Evolutionary conservation across 805 yeast species (phyloP), one percentile per base, ranked within the genome.

Genomic region (Saccharomycopsis guyanensis): DNA sequence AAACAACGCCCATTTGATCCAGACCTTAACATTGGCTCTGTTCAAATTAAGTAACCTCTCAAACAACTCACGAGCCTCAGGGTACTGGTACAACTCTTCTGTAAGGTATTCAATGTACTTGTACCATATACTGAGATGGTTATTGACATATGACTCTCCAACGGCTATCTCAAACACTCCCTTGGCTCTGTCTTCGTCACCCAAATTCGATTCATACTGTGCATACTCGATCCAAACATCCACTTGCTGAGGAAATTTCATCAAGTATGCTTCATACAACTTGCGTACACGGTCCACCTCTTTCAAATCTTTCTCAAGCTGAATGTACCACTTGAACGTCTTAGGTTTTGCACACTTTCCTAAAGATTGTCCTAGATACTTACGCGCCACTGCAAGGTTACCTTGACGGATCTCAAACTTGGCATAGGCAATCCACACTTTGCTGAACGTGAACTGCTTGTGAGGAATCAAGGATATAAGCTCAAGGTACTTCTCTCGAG

Each of bases 221-320:
- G 89, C 80, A 63, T 77, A 88, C 3, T 72, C 70, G 2, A 73
- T 56, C 82, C 97, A 80, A 0, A 75, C 68, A 3, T 62, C 57
- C 0, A 69, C 57, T 5, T 67, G 51, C 2, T 53, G 47, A 0
- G 80, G 71, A 53, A 66, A 71, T 1, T 58, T 53, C 53, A 77
- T 81, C n/a, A 85, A 52, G 65, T 73, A 75, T 56, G 76, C 80
- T 53, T 80, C 85, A 59, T 78, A 87, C 2, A 93, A 57, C 58
- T 66, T 78, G 27, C 97, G 66, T 5, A 82, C 88, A 31, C 96
- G 64, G 50, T 83, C 94, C 69, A 84, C 84, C 56, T 88, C 93
- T 32, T 83, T 84, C 39, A 89, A 60, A 44, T 69, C 65, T 33
- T 66, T 66, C 58, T 91, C 97, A 31, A 88, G 53, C 1, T 64